Evolutionary conservation across 2,329 filamentous ascomycete genomes (phyloP).

Genomic region (Hypoxylon sp.): DNA sequence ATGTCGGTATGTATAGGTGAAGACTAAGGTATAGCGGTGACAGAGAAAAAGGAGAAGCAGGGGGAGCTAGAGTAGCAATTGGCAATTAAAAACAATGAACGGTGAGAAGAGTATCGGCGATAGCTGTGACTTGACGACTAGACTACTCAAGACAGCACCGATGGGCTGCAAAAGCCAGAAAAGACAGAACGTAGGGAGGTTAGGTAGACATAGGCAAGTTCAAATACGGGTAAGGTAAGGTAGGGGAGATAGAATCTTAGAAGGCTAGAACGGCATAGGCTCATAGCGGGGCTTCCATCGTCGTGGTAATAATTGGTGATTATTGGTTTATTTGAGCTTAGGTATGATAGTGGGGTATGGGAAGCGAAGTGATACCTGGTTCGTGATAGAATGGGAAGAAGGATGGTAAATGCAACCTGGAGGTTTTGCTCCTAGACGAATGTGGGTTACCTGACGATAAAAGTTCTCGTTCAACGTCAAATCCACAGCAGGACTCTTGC

Average conservation of each 20-base stretch:
- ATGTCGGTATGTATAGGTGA: conserved; percentile 14
- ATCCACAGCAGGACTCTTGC: conserved; percentile 6
- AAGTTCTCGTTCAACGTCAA: conserved; percentile 19
- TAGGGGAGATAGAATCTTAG: conserved; percentile 23
- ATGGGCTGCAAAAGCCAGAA: conserved; percentile 21
- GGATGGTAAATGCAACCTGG: conserved; percentile 41
- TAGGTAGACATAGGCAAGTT: conserved; percentile 30
- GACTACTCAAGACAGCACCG: conserved; percentile 21
- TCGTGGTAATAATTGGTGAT: conserved; percentile 35
- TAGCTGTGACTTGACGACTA: conserved; percentile 13
- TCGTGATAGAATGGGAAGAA: conserved; percentile 13
- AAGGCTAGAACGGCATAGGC: conserved; percentile 42
- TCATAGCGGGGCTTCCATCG: conserved; percentile 40
- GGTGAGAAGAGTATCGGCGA: conserved; percentile 9
- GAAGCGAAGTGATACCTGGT: conserved; percentile 30
- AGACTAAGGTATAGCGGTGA: conserved; percentile 18
- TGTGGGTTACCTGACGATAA: conserved; percentile 35
- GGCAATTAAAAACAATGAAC: conserved; percentile 21
- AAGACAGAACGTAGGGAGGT: conserved; percentile 19
- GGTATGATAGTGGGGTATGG: conserved; percentile 40
- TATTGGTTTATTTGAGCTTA: conserved; percentile 40
- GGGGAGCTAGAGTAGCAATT: conserved; percentile 14
- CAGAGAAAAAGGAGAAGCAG: conserved; percentile 4
- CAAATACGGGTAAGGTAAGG: conserved; percentile 32
- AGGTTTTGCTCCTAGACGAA: conserved; percentile 47